These are phyloP conservation scores for Solanum chiquidenum DNA, from an alignment of 257 asterid species.

Conservation along the genomic window DNA sequence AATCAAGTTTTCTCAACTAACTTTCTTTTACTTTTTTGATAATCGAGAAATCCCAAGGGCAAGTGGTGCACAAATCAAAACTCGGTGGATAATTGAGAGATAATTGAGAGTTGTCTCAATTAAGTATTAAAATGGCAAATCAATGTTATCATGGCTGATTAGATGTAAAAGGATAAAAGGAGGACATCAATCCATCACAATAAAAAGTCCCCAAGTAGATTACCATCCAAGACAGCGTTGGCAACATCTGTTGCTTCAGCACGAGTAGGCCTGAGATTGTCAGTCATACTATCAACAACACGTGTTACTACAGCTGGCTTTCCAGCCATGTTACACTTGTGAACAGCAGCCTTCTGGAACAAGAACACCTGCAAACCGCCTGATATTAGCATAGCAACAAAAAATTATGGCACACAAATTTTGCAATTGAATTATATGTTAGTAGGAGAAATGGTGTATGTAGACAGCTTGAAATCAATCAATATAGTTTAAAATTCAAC, in stretches of 20 bases:
- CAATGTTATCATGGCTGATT: not conserved
- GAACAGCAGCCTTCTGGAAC: constrained; percentile 80
- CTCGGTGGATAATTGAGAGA: not conserved
- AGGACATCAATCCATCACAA: not conserved
- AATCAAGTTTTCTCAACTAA: not conserved
- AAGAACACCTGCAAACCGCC: constrained; percentile 59
- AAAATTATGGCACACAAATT: not conserved
- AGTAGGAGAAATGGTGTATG: not conserved
- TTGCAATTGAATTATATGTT: not conserved
- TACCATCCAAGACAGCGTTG: constrained; percentile 92
- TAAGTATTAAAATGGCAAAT: not conserved
- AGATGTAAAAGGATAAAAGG: not conserved
- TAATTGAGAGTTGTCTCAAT: not conserved
- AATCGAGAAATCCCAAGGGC: not conserved
- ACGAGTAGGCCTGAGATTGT: constrained; percentile 92
- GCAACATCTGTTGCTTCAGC: constrained; percentile 99
- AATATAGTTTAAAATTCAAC: not conserved
- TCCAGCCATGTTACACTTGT: constrained; percentile 96
- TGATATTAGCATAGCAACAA: not conserved
- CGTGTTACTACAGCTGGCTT: constrained; percentile 95
- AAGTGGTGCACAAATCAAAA: not conserved
- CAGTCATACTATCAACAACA: constrained; percentile 95
- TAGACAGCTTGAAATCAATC: not conserved
- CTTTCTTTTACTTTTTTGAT: not conserved
- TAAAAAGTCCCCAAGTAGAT: not conserved